Percentiles rank a stretch among this genome's conserved stretches.
Evolutionary conservation across 345 rosid species (phyloP).

Genomic region (Orychophragmus violaceus): DNA sequence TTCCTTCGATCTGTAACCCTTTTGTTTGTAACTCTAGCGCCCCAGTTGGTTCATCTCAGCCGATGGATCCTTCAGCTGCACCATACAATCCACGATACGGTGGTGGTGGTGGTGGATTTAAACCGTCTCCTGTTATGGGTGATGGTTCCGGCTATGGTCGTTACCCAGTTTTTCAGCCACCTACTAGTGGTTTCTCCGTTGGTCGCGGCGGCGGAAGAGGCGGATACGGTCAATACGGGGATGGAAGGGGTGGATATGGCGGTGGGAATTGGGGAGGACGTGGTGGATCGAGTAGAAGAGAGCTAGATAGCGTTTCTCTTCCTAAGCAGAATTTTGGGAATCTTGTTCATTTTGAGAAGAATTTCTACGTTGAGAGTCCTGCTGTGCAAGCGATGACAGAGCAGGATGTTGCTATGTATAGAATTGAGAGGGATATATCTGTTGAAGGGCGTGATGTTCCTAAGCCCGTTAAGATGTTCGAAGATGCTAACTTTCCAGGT

Average conservation of each 20-base stretch:
- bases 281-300: constrained; percentile 50
- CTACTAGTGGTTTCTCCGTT: constrained; percentile 39
- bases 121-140: constrained; percentile 34
- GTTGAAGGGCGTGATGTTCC: constrained; percentile 87
- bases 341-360: constrained; percentile 82
- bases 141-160: constrained; percentile 29
- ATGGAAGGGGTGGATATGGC: constrained; percentile 27
- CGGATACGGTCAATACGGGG: constrained; percentile 19
- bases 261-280: constrained; percentile 39
- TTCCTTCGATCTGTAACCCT: neutral
- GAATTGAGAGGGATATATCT: constrained; percentile 57
- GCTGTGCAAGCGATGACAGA: constrained; percentile 63
- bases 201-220: constrained; percentile 36
- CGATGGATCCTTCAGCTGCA: constrained; percentile 30
- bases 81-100: constrained; percentile 39
- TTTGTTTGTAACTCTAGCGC: constrained; percentile 36
- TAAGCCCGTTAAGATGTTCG: constrained; percentile 62
- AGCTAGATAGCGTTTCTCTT: constrained; percentile 57
- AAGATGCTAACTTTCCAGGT: constrained; percentile 93
- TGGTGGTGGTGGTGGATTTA: constrained; percentile 32
- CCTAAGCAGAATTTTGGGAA: constrained; percentile 70
- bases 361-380: constrained; percentile 68
- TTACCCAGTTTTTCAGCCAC: constrained; percentile 53
- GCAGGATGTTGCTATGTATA: constrained; percentile 52
- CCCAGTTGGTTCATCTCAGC: constrained; percentile 37